Percentiles rank a stretch among this genome's conserved stretches.
phyloP scores from a whole-genome alignment of 2,329 filamentous ascomycete genomes.

The Hymenotorrendiella dingleyae region DNA sequence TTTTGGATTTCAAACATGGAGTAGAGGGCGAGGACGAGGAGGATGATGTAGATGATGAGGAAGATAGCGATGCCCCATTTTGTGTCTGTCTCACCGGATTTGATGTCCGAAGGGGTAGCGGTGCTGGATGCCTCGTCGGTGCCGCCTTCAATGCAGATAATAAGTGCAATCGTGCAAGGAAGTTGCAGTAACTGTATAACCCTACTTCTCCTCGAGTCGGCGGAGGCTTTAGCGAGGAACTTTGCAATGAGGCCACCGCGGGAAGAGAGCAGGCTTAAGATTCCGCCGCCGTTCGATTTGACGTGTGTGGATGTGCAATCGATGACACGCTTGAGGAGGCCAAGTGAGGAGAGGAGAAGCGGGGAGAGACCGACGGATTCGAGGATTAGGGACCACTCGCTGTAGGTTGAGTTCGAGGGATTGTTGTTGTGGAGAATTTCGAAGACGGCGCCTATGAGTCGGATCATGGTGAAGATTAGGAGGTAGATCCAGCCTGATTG shows the following conservation, averaged over 20 bases:
- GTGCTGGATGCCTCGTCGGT: slow-evolving; percentile 13
- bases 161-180: slow-evolving; percentile 24
- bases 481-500: slow-evolving; percentile 33
- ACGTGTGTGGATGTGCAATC: slow-evolving; percentile 15
- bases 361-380: slow-evolving; percentile 26
- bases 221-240: slow-evolving; percentile 15
- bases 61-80: slow-evolving; percentile 28
- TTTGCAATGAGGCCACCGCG: slow-evolving; percentile 15
- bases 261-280: not conserved
- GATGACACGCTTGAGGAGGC: slow-evolving; percentile 23
- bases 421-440: slow-evolving; percentile 24
- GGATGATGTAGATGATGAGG: slow-evolving; percentile 24
- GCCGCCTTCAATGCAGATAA: slow-evolving; percentile 29
- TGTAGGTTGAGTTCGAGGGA: slow-evolving; percentile 24
- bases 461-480: slow-evolving; percentile 29
- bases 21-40: slow-evolving; percentile 17
- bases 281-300: slow-evolving; percentile 3
- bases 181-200: slow-evolving; percentile 25
- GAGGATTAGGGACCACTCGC: slow-evolving; percentile 27
- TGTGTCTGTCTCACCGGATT: slow-evolving; percentile 17
- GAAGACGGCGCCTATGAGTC: slow-evolving; percentile 28
- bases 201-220: slow-evolving; percentile 23
- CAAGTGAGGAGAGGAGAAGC: slow-evolving; percentile 23
- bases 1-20: slow-evolving; percentile 22
- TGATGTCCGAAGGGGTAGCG: slow-evolving; percentile 13